phyloP scores from a whole-genome alignment of 1,284 basidiomycete species.

The Uromyces viciae-fabae region DNA sequence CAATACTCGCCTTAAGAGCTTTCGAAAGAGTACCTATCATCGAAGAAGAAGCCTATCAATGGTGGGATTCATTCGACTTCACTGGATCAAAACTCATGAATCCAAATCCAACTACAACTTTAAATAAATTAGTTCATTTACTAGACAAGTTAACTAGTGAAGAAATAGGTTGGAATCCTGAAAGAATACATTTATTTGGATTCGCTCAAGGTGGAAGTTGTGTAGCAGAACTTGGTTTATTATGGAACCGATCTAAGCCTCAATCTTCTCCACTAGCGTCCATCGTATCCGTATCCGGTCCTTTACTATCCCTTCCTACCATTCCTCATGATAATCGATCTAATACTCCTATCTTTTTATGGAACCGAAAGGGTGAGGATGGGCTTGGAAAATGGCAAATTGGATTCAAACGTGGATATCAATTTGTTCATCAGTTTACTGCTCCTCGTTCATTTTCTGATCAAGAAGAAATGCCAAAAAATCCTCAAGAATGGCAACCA shows the following conservation, averaged over 20 bases:
- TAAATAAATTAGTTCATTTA: constrained; percentile 62
- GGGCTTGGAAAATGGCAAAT: not conserved
- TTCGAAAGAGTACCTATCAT: constrained; percentile 77
- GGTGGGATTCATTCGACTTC: constrained; percentile 81
- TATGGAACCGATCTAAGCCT: constrained; percentile 57
- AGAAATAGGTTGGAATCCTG: constrained; percentile 64
- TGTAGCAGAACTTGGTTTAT: constrained; percentile 66
- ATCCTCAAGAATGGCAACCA: constrained; percentile 35
- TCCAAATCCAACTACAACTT: constrained; percentile 69
- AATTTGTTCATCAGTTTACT: constrained; percentile 4
- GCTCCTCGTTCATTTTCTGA: not conserved
- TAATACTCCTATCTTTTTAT: constrained; percentile 60
- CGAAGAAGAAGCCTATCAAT: constrained; percentile 72
- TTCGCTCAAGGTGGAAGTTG: constrained; percentile 84
- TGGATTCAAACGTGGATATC: constrained; percentile 24
- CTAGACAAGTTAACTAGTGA: constrained; percentile 63
- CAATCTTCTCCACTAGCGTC: constrained; percentile 61
- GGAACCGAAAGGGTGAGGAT: constrained; percentile 31
- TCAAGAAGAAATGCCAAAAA: constrained; percentile 14
- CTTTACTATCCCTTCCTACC: constrained; percentile 71
- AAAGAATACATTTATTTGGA: constrained; percentile 76
- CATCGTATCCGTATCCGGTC: constrained; percentile 67
- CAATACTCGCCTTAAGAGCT: constrained; percentile 72
- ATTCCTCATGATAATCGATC: constrained; percentile 58
- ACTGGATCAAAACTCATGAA: constrained; percentile 66